A percentile compares a stretch with the other conserved stretches of the same genome.
Conservation (phyloP, 495 filamentous ascomycete species). For the Amphirosellinia nigrospora region DNA sequence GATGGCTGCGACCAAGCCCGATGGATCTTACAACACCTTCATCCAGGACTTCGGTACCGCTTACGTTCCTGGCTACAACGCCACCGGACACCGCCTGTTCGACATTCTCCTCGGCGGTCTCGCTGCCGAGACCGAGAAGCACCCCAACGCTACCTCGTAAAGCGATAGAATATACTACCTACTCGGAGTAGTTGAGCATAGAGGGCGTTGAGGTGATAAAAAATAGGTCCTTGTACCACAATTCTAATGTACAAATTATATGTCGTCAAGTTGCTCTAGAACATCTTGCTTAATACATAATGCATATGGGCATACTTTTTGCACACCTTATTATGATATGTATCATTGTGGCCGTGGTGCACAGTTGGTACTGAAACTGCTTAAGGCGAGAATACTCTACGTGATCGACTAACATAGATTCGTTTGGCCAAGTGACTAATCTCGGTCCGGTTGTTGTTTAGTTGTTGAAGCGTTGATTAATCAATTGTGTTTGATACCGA, state of each 20-base stretch:
- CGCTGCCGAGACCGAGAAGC: not conserved
- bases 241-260: conserved; percentile 10
- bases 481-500: not conserved
- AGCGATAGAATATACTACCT: not conserved
- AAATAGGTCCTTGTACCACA: not conserved
- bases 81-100: conserved; percentile 14
- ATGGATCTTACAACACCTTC: conserved; percentile 21
- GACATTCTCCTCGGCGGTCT: not conserved
- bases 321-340: not conserved
- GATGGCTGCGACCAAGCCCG: conserved; percentile 35
- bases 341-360: no score
- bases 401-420: not conserved
- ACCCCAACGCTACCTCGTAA: conserved; percentile 23
- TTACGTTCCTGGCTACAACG: conserved; percentile 19
- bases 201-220: conserved; percentile 9
- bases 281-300: conserved; percentile 16
- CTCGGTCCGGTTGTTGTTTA: no score
- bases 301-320: not conserved
- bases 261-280: not conserved
- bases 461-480: no score
- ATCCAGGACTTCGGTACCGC: conserved; percentile 17
- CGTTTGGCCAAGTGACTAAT: not conserved
- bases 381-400: not conserved
- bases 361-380: not conserved
- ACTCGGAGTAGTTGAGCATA: not conserved